Percentiles rank a stretch among this genome's conserved stretches.
phyloP scores from a whole-genome alignment of 495 filamentous ascomycete genomes.

The Penicillium malachiteum region DNA sequence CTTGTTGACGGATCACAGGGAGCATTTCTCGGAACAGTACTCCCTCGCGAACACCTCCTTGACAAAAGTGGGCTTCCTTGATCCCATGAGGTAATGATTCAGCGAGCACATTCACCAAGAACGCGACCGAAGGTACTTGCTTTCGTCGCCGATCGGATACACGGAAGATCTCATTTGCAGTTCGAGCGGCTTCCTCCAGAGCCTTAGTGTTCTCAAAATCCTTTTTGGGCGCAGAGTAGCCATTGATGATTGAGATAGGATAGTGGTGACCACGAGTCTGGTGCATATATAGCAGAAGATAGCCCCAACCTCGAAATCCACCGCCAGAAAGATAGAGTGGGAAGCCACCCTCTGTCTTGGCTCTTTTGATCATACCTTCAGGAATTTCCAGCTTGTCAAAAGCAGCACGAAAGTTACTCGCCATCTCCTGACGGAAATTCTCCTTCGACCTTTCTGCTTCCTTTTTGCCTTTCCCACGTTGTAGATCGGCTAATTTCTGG shows the following conservation, averaged over 20 bases:
- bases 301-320: constrained; percentile 89
- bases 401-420: constrained; percentile 57
- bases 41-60: constrained; percentile 84
- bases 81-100: constrained; percentile 65
- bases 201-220: constrained; percentile 61
- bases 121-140: constrained; percentile 81
- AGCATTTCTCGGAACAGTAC: constrained; percentile 66
- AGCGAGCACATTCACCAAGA: constrained; percentile 70
- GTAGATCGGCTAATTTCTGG: constrained; percentile 53
- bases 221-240: constrained; percentile 63
- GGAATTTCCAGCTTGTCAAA: constrained; percentile 59
- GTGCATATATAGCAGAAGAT: constrained; percentile 64
- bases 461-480: constrained; percentile 30
- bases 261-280: constrained; percentile 68
- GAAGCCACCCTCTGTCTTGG: constrained; percentile 52
- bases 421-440: constrained; percentile 56
- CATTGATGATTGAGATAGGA: constrained; percentile 81
- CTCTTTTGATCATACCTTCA: constrained; percentile 43
- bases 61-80: constrained; percentile 73
- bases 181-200: constrained; percentile 52
- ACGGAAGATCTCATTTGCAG: constrained; percentile 62
- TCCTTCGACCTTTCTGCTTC: constrained; percentile 31
- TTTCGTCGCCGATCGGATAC: constrained; percentile 76
- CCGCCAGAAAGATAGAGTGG: constrained; percentile 82
- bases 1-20: constrained; percentile 54